A percentile compares a stretch with the other conserved stretches of the same genome.
phyloP scores from a whole-genome alignment of 257 asterid genomes.

The Nicotiana obtusifolia region DNA sequence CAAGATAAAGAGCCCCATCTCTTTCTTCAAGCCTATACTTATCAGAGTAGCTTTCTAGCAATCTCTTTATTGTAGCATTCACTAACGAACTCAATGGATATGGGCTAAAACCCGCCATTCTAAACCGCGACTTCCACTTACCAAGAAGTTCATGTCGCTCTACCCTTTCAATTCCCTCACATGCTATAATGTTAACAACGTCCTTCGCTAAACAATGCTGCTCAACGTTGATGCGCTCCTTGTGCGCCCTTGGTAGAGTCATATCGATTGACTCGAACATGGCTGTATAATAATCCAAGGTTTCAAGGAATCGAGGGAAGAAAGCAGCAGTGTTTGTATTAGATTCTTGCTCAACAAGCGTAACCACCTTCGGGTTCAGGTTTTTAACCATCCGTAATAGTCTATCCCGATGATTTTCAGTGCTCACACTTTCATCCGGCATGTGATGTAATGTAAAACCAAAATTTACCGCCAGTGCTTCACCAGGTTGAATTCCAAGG shows the following conservation, averaged over 20 bases:
- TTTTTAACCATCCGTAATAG: conserved; percentile 63
- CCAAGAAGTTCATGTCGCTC: conserved; percentile 72
- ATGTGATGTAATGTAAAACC: conserved; percentile 69
- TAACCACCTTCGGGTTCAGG: conserved; percentile 69
- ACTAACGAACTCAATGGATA: conserved; percentile 63
- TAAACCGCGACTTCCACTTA: conserved; percentile 72
- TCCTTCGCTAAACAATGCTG: conserved; percentile 83
- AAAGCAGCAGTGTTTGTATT: conserved; percentile 82
- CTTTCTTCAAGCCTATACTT: conserved; percentile 70
- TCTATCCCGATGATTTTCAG: conserved; percentile 64
- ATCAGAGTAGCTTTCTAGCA: conserved; percentile 49
- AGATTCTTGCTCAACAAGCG: conserved; percentile 81
- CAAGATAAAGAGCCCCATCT: conserved; percentile 84
- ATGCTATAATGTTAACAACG: conserved; percentile 69
- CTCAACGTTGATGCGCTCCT: conserved; percentile 69
- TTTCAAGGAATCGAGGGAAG: conserved; percentile 68
- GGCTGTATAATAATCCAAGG: conserved; percentile 68
- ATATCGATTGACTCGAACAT: conserved; percentile 82
- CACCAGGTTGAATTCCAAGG: conserved; percentile 43
- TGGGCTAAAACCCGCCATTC: conserved; percentile 79
- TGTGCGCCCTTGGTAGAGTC: conserved; percentile 56
- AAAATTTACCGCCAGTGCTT: conserved; percentile 77
- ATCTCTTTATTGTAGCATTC: conserved; percentile 54
- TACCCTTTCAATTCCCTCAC: conserved; percentile 77
- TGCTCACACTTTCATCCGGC: conserved; percentile 85